These are phyloP conservation scores for Aristolochia fimbriata DNA, from an alignment of 164 flowering plant genomes.

Conservation along the genomic window DNA sequence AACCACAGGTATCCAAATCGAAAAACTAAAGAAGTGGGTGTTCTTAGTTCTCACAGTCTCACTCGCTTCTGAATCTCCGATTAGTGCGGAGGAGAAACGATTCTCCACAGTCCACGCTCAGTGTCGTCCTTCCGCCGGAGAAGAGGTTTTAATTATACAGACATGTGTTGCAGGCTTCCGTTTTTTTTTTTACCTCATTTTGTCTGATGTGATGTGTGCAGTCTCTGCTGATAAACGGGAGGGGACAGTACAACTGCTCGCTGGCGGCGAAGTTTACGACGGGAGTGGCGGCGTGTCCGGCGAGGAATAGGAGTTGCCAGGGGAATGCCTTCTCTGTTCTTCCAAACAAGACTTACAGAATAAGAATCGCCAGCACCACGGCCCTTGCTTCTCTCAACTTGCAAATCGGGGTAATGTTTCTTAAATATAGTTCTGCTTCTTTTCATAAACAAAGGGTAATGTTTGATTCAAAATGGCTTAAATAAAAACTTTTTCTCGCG, in stretches of 20 bases:
- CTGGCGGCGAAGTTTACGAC: constrained; percentile 46
- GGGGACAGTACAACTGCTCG: constrained; percentile 77
- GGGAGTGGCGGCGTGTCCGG: constrained; percentile 22
- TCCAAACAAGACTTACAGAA: constrained; percentile 71
- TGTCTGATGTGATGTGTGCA: constrained; percentile 14
- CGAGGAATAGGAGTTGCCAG: constrained; percentile 45
- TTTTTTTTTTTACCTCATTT: no score
- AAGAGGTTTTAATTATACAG: no score
- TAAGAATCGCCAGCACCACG: constrained; percentile 79
- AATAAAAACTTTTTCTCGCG: no score
- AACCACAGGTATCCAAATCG: constrained; percentile 56
- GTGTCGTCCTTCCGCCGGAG: no score
- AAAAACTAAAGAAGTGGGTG: no score
- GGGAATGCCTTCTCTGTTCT: constrained; percentile 45
- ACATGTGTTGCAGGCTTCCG: no score
- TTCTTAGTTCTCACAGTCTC: no score
- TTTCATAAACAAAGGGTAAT: no score
- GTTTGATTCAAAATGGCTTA: no score
- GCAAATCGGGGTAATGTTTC: constrained; percentile 50
- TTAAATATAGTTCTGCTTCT: no score
- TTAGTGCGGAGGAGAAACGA: no score
- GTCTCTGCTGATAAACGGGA: constrained; percentile 70
- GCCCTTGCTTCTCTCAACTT: constrained; percentile 72
- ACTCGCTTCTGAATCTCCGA: not conserved
- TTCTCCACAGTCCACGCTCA: no score